A percentile compares a stretch with the other conserved stretches of the same genome.
Evolutionary conservation across 2,329 filamentous ascomycete species (phyloP).

Genomic region (Claviceps quebecensis): DNA sequence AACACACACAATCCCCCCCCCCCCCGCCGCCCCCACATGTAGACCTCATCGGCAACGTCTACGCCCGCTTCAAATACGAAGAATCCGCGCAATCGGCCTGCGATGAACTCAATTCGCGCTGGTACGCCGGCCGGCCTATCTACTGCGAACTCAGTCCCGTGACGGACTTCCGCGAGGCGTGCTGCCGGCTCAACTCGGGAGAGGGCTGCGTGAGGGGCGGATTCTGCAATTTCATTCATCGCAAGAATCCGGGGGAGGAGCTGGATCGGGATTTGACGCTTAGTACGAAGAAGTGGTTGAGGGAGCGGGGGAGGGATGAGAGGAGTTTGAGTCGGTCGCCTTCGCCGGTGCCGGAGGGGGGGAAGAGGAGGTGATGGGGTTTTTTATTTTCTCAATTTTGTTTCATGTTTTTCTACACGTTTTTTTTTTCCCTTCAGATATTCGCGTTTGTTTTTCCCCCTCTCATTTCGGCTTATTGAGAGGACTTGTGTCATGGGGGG

Average conservation of each 20-base stretch:
- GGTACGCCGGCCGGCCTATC: slow-evolving; percentile 94
- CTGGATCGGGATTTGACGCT: slow-evolving; percentile 78
- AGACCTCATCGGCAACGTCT: slow-evolving; percentile 97
- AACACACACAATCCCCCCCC: no score
- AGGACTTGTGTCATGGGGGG: no score
- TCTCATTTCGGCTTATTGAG: neutral
- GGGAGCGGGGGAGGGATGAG: slow-evolving; percentile 67
- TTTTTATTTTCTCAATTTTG: neutral
- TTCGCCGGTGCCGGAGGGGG: slow-evolving; percentile 75
- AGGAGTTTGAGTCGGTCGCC: slow-evolving; percentile 72
- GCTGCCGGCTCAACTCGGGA: slow-evolving; percentile 84
- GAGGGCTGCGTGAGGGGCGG: slow-evolving; percentile 92
- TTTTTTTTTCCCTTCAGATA: neutral
- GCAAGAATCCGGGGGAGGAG: slow-evolving; percentile 85
- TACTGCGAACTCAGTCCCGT: slow-evolving; percentile 97
- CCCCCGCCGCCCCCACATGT: no score
- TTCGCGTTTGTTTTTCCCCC: neutral
- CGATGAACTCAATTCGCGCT: slow-evolving; percentile 84
- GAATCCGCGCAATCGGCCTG: slow-evolving; percentile 87
- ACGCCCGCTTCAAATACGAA: slow-evolving; percentile 99
- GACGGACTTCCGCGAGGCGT: slow-evolving; percentile 95
- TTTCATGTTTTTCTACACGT: no score
- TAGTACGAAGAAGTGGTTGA: slow-evolving; percentile 92
- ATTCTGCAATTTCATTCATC: slow-evolving; percentile 98
- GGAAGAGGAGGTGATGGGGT: slow-evolving; percentile 41